phyloP scores from a whole-genome alignment of 163 green algal species.

The Coccomyxa subellipsoidea region DNA sequence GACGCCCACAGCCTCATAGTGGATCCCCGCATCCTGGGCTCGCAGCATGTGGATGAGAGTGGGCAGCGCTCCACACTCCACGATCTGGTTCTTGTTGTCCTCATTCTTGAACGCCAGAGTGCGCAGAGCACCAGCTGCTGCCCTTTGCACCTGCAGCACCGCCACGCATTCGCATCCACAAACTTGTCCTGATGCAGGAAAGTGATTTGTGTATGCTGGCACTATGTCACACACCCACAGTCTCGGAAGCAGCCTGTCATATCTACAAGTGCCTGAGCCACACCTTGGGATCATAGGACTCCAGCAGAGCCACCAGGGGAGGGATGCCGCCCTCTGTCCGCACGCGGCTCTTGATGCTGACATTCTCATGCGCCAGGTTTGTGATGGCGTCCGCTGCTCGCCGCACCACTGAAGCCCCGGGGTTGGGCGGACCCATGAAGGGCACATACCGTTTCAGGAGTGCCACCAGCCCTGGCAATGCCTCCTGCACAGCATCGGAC shows the following conservation, averaged over 20 bases:
- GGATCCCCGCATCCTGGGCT: slow-evolving; percentile 85
- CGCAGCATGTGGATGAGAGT: slow-evolving; percentile 95
- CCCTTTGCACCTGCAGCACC: slow-evolving; percentile 74
- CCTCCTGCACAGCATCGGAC: background rate
- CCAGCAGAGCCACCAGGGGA: slow-evolving; percentile 85
- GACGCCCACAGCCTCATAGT: slow-evolving; percentile 98
- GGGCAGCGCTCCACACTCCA: slow-evolving; percentile 87
- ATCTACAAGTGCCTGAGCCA: background rate
- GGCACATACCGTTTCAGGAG: slow-evolving; percentile 36
- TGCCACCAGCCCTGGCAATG: slow-evolving; percentile 28
- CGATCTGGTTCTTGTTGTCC: slow-evolving; percentile 97
- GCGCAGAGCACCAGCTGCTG: slow-evolving; percentile 82
- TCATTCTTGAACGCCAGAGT: slow-evolving; percentile 99
- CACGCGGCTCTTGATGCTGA: slow-evolving; percentile 86
- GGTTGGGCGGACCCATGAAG: background rate
- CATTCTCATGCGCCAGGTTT: slow-evolving; percentile 97
- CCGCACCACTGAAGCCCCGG: slow-evolving; percentile 12
- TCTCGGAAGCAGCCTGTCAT: too few relatives aligned
- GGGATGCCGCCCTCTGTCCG: slow-evolving; percentile 87
- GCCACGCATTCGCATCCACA: too few relatives aligned
- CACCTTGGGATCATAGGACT: slow-evolving; percentile 68
- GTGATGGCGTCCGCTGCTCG: slow-evolving; percentile 91
- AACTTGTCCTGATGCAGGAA: too few relatives aligned
- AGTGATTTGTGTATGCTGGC: too few relatives aligned
- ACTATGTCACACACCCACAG: too few relatives aligned